Evolutionary conservation across 371 early-diverging fungal species (phyloP), one percentile per base, ranked within the genome.

Genomic region (Mortierella sp.): DNA sequence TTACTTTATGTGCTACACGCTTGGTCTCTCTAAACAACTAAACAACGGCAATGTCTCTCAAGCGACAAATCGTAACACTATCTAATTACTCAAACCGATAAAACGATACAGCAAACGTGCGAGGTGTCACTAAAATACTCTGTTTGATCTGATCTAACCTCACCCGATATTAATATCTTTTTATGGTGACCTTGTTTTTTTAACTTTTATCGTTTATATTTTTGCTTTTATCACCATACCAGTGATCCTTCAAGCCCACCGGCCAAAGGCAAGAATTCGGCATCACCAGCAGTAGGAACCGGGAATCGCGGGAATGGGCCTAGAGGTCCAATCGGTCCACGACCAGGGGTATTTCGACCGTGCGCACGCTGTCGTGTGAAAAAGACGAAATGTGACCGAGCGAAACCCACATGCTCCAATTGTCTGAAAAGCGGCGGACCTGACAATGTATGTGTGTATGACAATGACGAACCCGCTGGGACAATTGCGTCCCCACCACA

Each of bases 281-380:
- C 43, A 43, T 28, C 28, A 28, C 28, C 19, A 60, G 28, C 13
- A 41, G 38, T 11, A 60, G 38, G 21, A 38, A 10, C 21, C 2
- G 41, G 41, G 38, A 40, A n/a, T n/a, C 61, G 61, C 36, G 64
- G 52, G 32, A 24, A 5, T 58, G 68, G 68, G 10, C 19, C 70
- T 5, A 50, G 79, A 22, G 74, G 79, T 19, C 71, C 79, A 2
- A 63, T 67, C 28, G 79, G 70, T 9, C 74, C 79, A 59, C 66
- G 68, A 19, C 74, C 70, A 10, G 79, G 79, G 4, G 79, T 74
- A 19, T 79, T 70, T 52, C 74, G 79, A 10, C 79, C 79, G 22
- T 79, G 79, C 59, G 79, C 79, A 19, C 74, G 79, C 0, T 79
- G 79, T 60, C 73, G 79, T 4, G 21, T 47, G 32, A 79, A 79